Evolutionary conservation across 202 grass and related monocot species (phyloP), one percentile per base, ranked within the genome.

Genomic region (Panicum virgatum): DNA sequence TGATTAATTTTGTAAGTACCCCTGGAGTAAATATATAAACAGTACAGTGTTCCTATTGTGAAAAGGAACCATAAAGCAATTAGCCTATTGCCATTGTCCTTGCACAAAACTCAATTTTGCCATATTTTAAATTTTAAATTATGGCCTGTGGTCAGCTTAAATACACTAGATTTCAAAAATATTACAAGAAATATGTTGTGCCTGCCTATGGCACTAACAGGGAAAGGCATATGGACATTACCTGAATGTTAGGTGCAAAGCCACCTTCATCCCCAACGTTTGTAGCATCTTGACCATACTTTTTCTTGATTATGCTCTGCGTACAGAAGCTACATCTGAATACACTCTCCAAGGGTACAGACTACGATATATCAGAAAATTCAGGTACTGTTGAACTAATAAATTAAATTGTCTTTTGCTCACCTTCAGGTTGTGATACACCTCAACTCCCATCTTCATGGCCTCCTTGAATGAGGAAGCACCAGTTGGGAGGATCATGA

Each of bases 201-300:
- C 25, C 48, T 72, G 14, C 44, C 26, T 20, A 71, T 50, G 18
- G 32, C 16, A 72, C 10, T 46, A 11, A 15, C 69, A 72, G 27
- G 47, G 15, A 50, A 50, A 27, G 51, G 11, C 16, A 32, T 36
- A 72, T 52, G 18, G 27, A 51, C 18, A 72, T 51, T 72, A 97
- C 94, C 94, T 97, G 94, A 83, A 97, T 94, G 84, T 97, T 97
- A 26, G 94, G 94, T 82, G 94, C 94, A 86, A 97, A 97, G 82
- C 94, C 94, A 87, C 94, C 94, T 88, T 97, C 94, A 83, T 97
- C 94, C 58, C 94, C 94, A 63, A 97, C 94, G 84, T 97, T 97
- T 56, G 92, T 94, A 62, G 94, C 94, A 89, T 97, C 94, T 59
- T 93, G 94, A 38, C 94, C 94, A 8, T 97, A 97, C 84, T 97